phyloP scores from a whole-genome alignment of 306 rosid genomes.

The Mimosa pudica region DNA sequence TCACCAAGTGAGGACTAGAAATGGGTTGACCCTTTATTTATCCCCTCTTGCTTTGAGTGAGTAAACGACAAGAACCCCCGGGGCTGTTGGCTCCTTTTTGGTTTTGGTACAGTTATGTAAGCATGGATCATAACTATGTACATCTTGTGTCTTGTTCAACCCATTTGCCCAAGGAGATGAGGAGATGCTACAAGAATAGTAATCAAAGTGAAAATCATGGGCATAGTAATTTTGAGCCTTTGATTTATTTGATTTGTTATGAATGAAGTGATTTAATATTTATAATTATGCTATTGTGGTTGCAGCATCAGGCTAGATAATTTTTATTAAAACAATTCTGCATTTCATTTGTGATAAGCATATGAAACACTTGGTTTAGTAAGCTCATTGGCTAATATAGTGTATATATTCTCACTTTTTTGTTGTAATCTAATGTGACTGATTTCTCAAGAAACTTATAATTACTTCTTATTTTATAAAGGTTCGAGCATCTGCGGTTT shows the following conservation, averaged over 20 bases:
- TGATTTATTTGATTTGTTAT: not conserved
- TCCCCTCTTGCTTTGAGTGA: not conserved
- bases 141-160: not conserved
- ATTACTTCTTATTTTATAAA: conserved; percentile 37
- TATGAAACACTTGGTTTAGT: not conserved
- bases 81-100: not conserved
- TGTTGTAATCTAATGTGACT: not conserved
- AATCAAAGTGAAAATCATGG: not conserved
- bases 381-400: not conserved
- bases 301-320: not conserved
- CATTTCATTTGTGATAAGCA: not conserved
- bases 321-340: not conserved
- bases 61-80: too few relatives aligned
- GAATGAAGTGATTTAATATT: conserved; percentile 5
- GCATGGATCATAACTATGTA: not conserved
- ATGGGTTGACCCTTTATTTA: too few relatives aligned
- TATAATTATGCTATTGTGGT: not conserved
- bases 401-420: not conserved
- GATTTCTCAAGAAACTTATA: conserved; percentile 30
- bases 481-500: conserved; percentile 83
- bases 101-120: conserved; percentile 2
- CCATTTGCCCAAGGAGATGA: not conserved
- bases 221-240: not conserved
- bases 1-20: too few relatives aligned
- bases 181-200: not conserved